Base-by-base conservation (phyloP, 2,329 filamentous ascomycete species). In the Colletotrichum orchidophilum region DNA sequence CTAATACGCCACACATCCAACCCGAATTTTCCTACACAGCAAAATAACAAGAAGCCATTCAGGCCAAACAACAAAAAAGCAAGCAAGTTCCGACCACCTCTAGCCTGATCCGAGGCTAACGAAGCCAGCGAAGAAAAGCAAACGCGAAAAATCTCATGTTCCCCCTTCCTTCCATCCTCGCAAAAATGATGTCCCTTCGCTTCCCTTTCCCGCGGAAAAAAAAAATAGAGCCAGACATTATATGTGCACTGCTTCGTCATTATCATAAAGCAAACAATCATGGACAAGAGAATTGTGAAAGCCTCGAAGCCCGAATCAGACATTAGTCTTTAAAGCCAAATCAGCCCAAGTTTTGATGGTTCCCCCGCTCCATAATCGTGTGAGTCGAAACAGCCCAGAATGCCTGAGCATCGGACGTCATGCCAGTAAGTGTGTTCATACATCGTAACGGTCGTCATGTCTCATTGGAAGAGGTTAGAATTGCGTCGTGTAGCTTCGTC, bases 401-500 rank as follows among this genome's bases (percentile, higher is more conserved):
- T 59, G 65, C 69, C 53, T 59, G 27, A 46, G 65, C 69, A 71
- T 69, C 53, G 64, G 69, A 71, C 66, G 66, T 70, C 42, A 72
- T 72, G 70, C 70, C 66, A 72, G 57, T 71, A 59, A 68, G 42
- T 71, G 29, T 67, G 42, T 66, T 74, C 73, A 68, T 72, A 73
- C 74, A 72, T 76, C 72, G 68, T 73, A 75, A 71, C 61, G 57
- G 63, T 73, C 57, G 66, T 72, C 63, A 70, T 70, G 58, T 57
- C 59, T 63, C 60, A 50, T 63, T 11, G 13, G 29, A 46, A 49
- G 63, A 62, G 57, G 63, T 79, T 77, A 84, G 71, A 83, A 81
- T 46, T 75, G 76, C 54, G 80, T 81, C 55, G 77, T 82, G 73
- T 78, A 81, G 71, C 79, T 83, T 68, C 80, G 81, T 71, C 78